Evolutionary conservation across 2,329 filamentous ascomycete species (phyloP), one percentile per base, ranked within the genome.

Genomic region (Myriosclerotinia curreyana): DNA sequence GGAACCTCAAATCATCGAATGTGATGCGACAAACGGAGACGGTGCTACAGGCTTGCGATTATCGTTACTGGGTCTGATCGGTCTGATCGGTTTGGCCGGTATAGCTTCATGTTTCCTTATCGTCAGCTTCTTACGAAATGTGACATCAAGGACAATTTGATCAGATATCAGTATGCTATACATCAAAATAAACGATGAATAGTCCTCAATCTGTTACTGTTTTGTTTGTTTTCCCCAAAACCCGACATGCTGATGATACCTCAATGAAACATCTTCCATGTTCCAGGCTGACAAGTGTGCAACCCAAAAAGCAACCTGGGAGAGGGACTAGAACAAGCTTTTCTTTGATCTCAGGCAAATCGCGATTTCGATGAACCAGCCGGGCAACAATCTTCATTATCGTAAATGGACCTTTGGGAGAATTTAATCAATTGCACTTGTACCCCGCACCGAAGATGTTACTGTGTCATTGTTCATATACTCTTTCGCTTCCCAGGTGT

Each of bases 31-130:
- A 6, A 31, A 31, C 28, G 4, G 40, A 34, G 20, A 46, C 25
- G 42, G 55, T 59, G 48, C 20, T 38, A 59, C 55, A 48, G 55
- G 55, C n/a, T 48, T 59, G 42, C 42, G 7, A 48, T 59, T 59
- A 59, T 59, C 55, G 42, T 25, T 59, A 59, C 55, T 58, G 42
- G 46, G 46, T 49, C 46, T 49, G 22, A 22, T 49, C 46, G 44
- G 44, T 31, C 6, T 31, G 28, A 31, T 31, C 46, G 42, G 55
- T 58, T 42, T 58, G 42, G 42, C 42, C n/a, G 55, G 55, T 59
- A 59, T 48, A 48, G 55, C 55, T 59, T 59, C 55, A 59, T 38
- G 55, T 48, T 48, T 59, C 31, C 14, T 25, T 48, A 31, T 59
- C 42, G 17, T 34, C 55, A 38, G 55, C 42, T 49, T 59, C n/a